These are phyloP conservation scores for Tympanopsis confertula DNA, from an alignment of 2,329 filamentous ascomycete genomes.

Conservation along the genomic window DNA sequence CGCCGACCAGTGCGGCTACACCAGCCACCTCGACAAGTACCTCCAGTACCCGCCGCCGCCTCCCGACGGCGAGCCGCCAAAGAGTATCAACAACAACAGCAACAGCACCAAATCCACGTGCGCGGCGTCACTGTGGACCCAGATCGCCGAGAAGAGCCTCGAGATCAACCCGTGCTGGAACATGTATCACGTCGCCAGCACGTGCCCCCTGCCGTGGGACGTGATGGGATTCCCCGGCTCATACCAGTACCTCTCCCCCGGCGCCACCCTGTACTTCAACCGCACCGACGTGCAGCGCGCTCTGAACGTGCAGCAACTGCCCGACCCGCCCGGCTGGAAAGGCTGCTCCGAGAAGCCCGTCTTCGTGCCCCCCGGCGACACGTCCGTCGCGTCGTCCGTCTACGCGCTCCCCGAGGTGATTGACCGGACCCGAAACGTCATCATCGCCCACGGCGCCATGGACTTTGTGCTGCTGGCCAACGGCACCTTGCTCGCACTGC, in stretches of 20 bases:
- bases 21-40: conserved; percentile 44
- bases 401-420: conserved; percentile 59
- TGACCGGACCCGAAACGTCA: conserved; percentile 59
- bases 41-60: conserved; percentile 58
- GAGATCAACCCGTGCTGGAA: conserved; percentile 68
- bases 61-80: conserved; percentile 39
- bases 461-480: conserved; percentile 60
- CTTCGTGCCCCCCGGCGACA: conserved; percentile 31
- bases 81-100: conserved; percentile 27
- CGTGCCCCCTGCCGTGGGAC: conserved; percentile 61
- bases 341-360: conserved; percentile 13
- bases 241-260: conserved; percentile 49
- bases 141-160: conserved; percentile 39
- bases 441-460: conserved; percentile 61
- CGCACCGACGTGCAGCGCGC: conserved; percentile 57
- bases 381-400: conserved; percentile 38
- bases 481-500: conserved; percentile 60
- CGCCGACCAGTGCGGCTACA: conserved; percentile 49
- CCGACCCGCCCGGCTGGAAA: conserved; percentile 9
- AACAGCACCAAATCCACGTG: conserved; percentile 11
- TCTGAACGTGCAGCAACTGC: conserved; percentile 44
- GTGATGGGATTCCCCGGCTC: conserved; percentile 59
- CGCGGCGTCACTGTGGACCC: conserved; percentile 36
- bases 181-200: conserved; percentile 61
- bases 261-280: conserved; percentile 58